A percentile compares a stretch with the other conserved stretches of the same genome.
These are phyloP conservation scores for Mycothermus thermophilus DNA, from an alignment of 495 filamentous ascomycete genomes.

Conservation along the genomic window DNA sequence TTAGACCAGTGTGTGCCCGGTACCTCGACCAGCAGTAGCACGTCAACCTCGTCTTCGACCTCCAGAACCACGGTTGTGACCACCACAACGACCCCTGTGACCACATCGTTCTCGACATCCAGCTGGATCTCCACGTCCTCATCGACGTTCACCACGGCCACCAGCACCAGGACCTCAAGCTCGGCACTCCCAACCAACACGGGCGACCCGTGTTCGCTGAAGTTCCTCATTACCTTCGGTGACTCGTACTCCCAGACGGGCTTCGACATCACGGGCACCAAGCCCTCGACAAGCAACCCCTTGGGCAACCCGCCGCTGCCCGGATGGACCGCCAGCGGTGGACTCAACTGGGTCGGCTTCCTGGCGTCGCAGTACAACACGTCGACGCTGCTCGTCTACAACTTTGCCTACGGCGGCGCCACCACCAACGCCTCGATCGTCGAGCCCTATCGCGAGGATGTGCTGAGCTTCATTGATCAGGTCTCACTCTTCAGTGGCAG, in stretches of 20 bases:
- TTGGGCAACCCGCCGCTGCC: slow-evolving; percentile 62
- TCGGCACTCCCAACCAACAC: neutral
- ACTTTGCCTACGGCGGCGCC: slow-evolving; percentile 56
- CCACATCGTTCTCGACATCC: neutral
- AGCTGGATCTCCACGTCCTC: neutral
- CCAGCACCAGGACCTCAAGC: slow-evolving; percentile 2
- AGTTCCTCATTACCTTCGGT: slow-evolving; percentile 31
- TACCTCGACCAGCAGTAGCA: slow-evolving; percentile 1
- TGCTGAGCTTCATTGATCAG: slow-evolving; percentile 47
- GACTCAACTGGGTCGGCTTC: slow-evolving; percentile 56
- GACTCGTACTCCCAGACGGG: slow-evolving; percentile 42
- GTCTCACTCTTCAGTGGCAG: slow-evolving; percentile 34
- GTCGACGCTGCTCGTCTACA: slow-evolving; percentile 46
- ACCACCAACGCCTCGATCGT: slow-evolving; percentile 51
- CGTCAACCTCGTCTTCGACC: neutral
- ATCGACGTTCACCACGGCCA: slow-evolving; percentile 1
- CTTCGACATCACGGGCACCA: slow-evolving; percentile 47
- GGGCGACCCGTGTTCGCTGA: slow-evolving; percentile 1
- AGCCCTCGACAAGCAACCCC: slow-evolving; percentile 51
- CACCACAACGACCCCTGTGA: neutral
- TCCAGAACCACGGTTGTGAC: neutral
- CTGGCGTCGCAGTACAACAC: slow-evolving; percentile 48
- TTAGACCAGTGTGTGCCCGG: slow-evolving; percentile 13
- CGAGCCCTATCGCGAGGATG: slow-evolving; percentile 27
- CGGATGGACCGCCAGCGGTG: slow-evolving; percentile 44